phyloP scores from a whole-genome alignment of 169 alveolate species.

The Blepharisma undulans region DNA sequence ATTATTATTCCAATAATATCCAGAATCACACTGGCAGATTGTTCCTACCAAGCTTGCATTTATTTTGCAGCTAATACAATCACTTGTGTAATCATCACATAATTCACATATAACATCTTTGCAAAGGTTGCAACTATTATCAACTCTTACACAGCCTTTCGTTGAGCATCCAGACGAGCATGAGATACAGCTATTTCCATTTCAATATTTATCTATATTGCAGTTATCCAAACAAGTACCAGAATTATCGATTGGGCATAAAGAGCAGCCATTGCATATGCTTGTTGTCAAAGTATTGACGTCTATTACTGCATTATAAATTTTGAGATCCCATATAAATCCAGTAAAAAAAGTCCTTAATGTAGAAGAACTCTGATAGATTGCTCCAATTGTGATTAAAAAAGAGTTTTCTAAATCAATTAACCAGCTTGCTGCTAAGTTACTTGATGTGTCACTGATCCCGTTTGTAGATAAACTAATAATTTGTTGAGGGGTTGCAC shows the following conservation, averaged over 20 bases:
- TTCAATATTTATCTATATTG: background rate
- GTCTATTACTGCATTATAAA: no score
- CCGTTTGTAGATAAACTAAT: background rate
- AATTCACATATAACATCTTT: background rate
- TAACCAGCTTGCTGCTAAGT: background rate
- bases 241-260: background rate
- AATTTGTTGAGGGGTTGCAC: background rate
- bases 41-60: background rate
- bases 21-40: background rate
- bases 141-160: background rate
- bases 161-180: background rate
- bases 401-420: background rate
- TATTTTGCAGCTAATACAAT: background rate
- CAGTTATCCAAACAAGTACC: background rate
- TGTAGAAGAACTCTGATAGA: background rate
- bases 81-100: background rate
- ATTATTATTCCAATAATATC: background rate
- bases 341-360: background rate
- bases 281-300: background rate
- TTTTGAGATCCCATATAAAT: background rate
- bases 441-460: background rate
- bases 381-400: conserved; percentile 3
- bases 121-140: background rate
- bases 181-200: background rate
- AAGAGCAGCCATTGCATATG: background rate